Percentiles rank a stretch among this genome's conserved stretches.
These are phyloP conservation scores for Aspergillus fijiensis DNA, from an alignment of 2,329 filamentous ascomycete genomes.

Conservation along the genomic window DNA sequence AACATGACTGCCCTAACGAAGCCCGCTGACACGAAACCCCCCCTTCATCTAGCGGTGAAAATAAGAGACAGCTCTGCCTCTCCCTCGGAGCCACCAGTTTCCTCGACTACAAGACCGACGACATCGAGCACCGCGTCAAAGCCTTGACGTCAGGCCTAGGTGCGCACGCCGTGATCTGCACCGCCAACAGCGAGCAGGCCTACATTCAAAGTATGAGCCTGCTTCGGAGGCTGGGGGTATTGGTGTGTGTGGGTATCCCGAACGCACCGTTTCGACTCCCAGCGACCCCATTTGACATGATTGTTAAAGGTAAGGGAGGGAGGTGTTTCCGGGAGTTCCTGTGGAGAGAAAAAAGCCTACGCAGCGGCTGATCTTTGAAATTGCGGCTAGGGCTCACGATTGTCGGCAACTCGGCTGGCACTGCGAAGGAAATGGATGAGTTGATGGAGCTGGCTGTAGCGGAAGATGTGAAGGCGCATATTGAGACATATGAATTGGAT, in stretches of 20 bases:
- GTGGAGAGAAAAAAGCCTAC: background rate
- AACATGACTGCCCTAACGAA: background rate
- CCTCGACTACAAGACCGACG: constrained; percentile 36
- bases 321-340: background rate
- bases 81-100: constrained; percentile 35
- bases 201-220: constrained; percentile 47
- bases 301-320: constrained; percentile 40
- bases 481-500: constrained; percentile 38
- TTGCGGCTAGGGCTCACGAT: constrained; percentile 41
- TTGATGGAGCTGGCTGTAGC: constrained; percentile 45
- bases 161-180: constrained; percentile 49
- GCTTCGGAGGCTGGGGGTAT: constrained; percentile 47
- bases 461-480: constrained; percentile 41
- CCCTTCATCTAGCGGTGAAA: constrained; percentile 28
- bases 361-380: constrained; percentile 7
- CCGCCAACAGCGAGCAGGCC: constrained; percentile 47
- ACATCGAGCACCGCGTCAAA: constrained; percentile 42
- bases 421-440: constrained; percentile 47
- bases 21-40: background rate
- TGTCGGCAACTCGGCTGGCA: constrained; percentile 49
- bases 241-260: constrained; percentile 51
- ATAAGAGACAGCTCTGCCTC: constrained; percentile 35
- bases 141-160: constrained; percentile 44
- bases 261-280: constrained; percentile 45
- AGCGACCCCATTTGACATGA: constrained; percentile 50